These are phyloP conservation scores for Inga leiocalycina DNA, from an alignment of 306 rosid genomes.

Conservation along the genomic window DNA sequence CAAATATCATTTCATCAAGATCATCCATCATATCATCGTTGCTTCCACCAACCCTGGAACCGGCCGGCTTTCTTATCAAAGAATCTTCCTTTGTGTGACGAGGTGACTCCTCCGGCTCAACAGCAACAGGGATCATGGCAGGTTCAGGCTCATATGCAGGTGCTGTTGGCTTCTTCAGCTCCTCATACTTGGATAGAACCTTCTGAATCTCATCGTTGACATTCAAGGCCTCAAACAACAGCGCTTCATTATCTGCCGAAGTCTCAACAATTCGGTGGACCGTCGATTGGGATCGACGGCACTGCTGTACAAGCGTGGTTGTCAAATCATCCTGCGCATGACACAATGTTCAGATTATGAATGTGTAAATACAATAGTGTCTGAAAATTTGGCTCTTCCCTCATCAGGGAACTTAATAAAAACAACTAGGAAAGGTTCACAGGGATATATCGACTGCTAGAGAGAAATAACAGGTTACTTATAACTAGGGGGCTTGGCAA, in stretches of 20 bases:
- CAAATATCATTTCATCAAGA: conserved; percentile 98
- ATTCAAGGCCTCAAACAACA: conserved; percentile 93
- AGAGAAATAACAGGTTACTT: no score
- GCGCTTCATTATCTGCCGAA: conserved; percentile 85
- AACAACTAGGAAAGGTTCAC: not conserved
- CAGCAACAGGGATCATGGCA: conserved; percentile 96
- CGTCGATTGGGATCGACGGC: conserved; percentile 68
- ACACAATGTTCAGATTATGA: conserved; percentile 1
- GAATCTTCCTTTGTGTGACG: conserved; percentile 62
- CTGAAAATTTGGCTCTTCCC: conserved; percentile 30
- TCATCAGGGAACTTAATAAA: not conserved
- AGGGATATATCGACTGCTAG: not conserved
- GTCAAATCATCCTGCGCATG: conserved; percentile 88
- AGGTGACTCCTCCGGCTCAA: conserved; percentile 94
- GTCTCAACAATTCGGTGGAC: conserved; percentile 80
- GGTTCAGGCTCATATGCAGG: conserved; percentile 71
- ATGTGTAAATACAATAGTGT: conserved; percentile 16
- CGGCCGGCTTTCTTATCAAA: conserved; percentile 73
- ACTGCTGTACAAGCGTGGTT: conserved; percentile 83
- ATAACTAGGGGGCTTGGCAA: no score
- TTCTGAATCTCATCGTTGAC: conserved; percentile 91
- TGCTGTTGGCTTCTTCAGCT: conserved; percentile 61
- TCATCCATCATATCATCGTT: conserved; percentile 98
- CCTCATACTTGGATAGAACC: conserved; percentile 77
- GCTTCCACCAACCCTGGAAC: conserved; percentile 71